Conservation (phyloP, 768 basidiomycete genomes). For the Mycena galopus region DNA sequence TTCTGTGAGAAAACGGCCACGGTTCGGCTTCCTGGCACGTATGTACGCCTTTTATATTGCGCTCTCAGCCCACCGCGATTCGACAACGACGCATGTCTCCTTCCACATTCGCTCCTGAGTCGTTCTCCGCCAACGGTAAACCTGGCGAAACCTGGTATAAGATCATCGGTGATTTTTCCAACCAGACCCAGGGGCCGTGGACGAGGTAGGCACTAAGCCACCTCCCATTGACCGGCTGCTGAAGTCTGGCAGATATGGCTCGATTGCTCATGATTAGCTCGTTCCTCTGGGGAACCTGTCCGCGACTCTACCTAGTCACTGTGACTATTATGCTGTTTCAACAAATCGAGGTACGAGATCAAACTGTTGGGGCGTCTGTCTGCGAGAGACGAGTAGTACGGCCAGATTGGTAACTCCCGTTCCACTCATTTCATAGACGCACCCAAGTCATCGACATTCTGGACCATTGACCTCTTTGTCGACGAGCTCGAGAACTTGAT, state of each 20-base stretch:
- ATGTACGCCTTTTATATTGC: too few relatives aligned
- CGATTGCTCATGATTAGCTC: constrained; percentile 60
- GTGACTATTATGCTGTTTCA: constrained; percentile 57
- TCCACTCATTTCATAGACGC: too few relatives aligned
- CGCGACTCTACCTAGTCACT: constrained; percentile 44
- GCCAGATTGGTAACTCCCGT: too few relatives aligned
- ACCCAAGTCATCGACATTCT: constrained; percentile 49
- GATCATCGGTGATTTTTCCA: constrained; percentile 42
- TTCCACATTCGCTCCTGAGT: constrained; percentile 1
- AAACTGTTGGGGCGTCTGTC: too few relatives aligned
- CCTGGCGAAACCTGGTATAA: constrained; percentile 56
- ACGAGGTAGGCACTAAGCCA: constrained; percentile 32
- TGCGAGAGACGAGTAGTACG: too few relatives aligned
- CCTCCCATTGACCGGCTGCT: neutral
- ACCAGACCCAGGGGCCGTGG: constrained; percentile 51
- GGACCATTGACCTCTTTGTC: constrained; percentile 56
- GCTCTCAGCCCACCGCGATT: too few relatives aligned
- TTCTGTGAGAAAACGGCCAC: too few relatives aligned
- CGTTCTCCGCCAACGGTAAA: constrained; percentile 34
- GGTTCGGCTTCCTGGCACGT: too few relatives aligned
- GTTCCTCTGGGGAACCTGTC: constrained; percentile 53
- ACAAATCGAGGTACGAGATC: too few relatives aligned
- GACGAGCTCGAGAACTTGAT: constrained; percentile 15
- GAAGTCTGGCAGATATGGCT: constrained; percentile 44
- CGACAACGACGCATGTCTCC: neutral